A percentile compares a stretch with the other conserved stretches of the same genome.
phyloP scores from a whole-genome alignment of 805 yeast genomes.

The Nakazawaea peltata region DNA sequence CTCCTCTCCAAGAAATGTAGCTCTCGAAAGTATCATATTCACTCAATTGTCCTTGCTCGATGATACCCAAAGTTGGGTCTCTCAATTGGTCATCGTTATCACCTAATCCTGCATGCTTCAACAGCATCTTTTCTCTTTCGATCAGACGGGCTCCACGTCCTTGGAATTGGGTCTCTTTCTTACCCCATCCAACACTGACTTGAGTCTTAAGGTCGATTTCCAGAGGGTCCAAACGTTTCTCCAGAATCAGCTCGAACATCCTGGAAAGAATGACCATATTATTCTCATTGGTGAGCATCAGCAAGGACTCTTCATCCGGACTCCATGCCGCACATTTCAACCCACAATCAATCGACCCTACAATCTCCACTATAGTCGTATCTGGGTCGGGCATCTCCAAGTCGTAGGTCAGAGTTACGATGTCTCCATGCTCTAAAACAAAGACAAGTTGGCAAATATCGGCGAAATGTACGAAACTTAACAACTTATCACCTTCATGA shows the following conservation, averaged over 20 bases:
- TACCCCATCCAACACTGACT: conserved; percentile 98
- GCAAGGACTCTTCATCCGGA: conserved; percentile 81
- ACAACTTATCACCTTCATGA: conserved; percentile 28
- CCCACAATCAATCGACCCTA: conserved; percentile 78
- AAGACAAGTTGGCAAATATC: conserved; percentile 62
- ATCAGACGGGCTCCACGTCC: conserved; percentile 85
- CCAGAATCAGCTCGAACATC: conserved; percentile 71
- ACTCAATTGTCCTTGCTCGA: conserved; percentile 62
- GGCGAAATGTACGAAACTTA: conserved; percentile 60
- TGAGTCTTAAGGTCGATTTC: conserved; percentile 66
- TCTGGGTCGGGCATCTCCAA: conserved; percentile 34
- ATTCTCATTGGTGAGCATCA: conserved; percentile 53
- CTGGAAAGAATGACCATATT: conserved; percentile 64
- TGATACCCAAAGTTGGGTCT: conserved; percentile 82
- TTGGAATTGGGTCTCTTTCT: conserved; percentile 89
- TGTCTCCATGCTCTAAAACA: conserved; percentile 70
- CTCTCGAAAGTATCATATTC: conserved; percentile 40
- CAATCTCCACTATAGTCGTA: conserved; percentile 59
- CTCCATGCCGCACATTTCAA: conserved; percentile 77
- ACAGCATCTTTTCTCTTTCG: conserved; percentile 52
- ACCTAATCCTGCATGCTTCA: conserved; percentile 62
- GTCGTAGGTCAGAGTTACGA: conserved; percentile 59
- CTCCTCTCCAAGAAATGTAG: conserved; percentile 89
- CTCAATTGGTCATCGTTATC: conserved; percentile 53
- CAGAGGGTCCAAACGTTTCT: conserved; percentile 43